Percentiles rank a stretch among this genome's conserved stretches.
These are phyloP conservation scores for Cyclotella atomus DNA, from an alignment of 108 stramenopile genomes.

Conservation along the genomic window DNA sequence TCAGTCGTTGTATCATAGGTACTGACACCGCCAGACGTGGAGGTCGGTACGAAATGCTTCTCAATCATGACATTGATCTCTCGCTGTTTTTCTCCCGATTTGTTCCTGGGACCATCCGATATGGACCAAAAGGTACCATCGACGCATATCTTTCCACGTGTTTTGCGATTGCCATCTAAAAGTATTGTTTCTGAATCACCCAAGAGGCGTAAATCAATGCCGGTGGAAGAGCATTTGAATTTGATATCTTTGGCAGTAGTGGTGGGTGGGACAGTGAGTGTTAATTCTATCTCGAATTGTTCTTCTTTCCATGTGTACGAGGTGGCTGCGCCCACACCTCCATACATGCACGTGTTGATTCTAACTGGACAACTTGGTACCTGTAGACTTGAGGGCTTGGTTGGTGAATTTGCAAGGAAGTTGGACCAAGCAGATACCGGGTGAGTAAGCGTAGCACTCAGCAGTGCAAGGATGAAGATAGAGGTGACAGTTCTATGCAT, in stretches of 20 bases:
- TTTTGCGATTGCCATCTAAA: constrained; percentile 62
- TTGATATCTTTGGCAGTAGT: constrained; percentile 70
- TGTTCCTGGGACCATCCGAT: constrained; percentile 35
- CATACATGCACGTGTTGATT: constrained; percentile 22
- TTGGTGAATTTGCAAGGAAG: too few relatives aligned
- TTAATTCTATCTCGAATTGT: constrained; percentile 83
- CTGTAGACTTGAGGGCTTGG: too few relatives aligned
- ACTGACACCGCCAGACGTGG: constrained; percentile 12
- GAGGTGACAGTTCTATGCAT: too few relatives aligned
- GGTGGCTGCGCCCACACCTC: constrained; percentile 66
- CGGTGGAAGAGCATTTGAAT: constrained; percentile 60
- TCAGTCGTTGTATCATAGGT: constrained; percentile 55
- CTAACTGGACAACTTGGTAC: too few relatives aligned
- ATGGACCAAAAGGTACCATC: constrained; percentile 89
- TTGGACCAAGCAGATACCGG: too few relatives aligned
- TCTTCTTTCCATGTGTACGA: constrained; percentile 82
- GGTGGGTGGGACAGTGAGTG: constrained; percentile 62
- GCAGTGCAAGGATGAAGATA: too few relatives aligned
- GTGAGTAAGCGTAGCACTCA: too few relatives aligned
- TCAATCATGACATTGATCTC: constrained; percentile 76
- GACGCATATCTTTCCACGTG: constrained; percentile 66
- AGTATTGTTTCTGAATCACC: constrained; percentile 42
- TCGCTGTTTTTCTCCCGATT: constrained; percentile 23
- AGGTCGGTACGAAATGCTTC: constrained; percentile 51
- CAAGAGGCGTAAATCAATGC: constrained; percentile 54